A percentile compares a stretch with the other conserved stretches of the same genome.
Conservation (phyloP, 176 grass and related monocot genomes). For the Lolium perenne region DNA sequence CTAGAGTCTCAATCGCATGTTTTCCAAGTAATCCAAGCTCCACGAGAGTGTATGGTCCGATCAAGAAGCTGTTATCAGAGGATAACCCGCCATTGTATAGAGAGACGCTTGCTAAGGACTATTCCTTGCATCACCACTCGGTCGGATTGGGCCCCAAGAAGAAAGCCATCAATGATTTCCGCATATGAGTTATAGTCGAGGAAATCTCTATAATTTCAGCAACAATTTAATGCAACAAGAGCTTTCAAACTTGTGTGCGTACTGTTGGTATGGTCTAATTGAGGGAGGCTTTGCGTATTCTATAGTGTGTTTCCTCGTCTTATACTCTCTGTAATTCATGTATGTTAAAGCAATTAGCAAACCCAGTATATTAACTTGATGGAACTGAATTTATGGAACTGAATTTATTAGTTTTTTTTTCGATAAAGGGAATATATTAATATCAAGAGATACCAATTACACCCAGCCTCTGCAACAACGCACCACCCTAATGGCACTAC, state of each 20-base stretch:
- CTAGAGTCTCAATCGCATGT: too few relatives aligned
- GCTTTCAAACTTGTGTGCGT: background rate
- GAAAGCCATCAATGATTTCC: conserved; percentile 40
- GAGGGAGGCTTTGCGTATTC: background rate
- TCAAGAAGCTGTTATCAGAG: too few relatives aligned
- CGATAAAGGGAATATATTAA: too few relatives aligned
- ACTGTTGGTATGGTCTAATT: background rate
- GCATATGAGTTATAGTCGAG: conserved; percentile 16
- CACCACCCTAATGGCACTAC: too few relatives aligned
- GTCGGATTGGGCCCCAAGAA: conserved; percentile 35
- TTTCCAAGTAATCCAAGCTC: too few relatives aligned
- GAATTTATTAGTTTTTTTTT: background rate
- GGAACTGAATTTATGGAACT: background rate
- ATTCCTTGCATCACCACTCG: background rate
- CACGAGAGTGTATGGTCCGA: too few relatives aligned
- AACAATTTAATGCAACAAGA: background rate
- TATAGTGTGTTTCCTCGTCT: background rate
- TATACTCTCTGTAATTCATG: background rate
- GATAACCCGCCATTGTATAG: too few relatives aligned
- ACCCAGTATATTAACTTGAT: background rate
- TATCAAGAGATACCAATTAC: too few relatives aligned
- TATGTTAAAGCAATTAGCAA: too few relatives aligned
- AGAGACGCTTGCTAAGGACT: too few relatives aligned
- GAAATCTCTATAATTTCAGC: background rate
- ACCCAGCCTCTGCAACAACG: too few relatives aligned